phyloP scores from a whole-genome alignment of 805 yeast genomes.

The Saccharomycopsis sp. region DNA sequence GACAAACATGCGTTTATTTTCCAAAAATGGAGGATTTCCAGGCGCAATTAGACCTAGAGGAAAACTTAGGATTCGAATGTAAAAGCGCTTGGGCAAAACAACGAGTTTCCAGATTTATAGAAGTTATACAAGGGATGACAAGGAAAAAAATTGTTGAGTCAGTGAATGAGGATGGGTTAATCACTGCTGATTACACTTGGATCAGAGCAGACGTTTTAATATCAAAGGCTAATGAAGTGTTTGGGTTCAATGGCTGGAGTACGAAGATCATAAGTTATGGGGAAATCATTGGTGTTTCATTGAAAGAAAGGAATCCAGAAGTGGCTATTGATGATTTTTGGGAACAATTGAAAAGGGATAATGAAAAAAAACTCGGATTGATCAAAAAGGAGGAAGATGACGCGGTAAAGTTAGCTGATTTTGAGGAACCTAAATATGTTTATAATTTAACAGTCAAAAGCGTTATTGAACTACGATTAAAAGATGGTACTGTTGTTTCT shows the following conservation, averaged over 20 bases:
- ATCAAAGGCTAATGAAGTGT: constrained; percentile 34
- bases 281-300: neutral
- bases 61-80: no score
- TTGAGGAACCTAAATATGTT: neutral
- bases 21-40: no score
- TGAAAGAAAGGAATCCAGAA: neutral
- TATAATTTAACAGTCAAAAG: constrained; percentile 24
- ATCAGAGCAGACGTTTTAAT: constrained; percentile 19
- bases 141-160: no score
- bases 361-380: constrained; percentile 4
- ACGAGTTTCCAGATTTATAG: no score
- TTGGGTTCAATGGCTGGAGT: constrained; percentile 46
- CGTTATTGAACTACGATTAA: constrained; percentile 28
- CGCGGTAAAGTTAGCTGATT: neutral
- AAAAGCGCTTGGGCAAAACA: no score
- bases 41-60: no score
- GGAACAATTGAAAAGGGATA: no score
- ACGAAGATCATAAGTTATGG: constrained; percentile 24
- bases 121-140: no score
- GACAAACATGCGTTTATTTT: no score
- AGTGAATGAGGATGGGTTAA: no score
- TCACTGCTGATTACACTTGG: no score
- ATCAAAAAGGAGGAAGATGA: constrained; percentile 4
- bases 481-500: constrained; percentile 34
- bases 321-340: constrained; percentile 9